A percentile compares a stretch with the other conserved stretches of the same genome.
phyloP scores from a whole-genome alignment of 2,329 filamentous ascomycete genomes.

The Phyllosticta citriasiana region DNA sequence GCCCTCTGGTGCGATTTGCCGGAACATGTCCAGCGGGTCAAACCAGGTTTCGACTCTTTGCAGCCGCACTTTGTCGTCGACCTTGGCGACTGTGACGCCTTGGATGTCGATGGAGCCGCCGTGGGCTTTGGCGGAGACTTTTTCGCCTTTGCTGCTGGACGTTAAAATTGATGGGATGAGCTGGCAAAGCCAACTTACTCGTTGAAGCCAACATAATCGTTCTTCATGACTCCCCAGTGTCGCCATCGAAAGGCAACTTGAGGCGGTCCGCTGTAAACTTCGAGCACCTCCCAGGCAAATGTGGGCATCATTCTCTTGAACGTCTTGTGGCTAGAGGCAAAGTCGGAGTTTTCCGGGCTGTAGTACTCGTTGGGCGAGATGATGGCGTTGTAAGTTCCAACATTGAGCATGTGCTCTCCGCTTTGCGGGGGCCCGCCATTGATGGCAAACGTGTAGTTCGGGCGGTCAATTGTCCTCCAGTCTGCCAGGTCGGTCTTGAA shows the following conservation, averaged over 20 bases:
- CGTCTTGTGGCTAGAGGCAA: slow-evolving; percentile 55
- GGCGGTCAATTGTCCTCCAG: slow-evolving; percentile 55
- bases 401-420: slow-evolving; percentile 54
- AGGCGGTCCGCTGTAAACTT: slow-evolving; percentile 57
- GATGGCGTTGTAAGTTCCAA: slow-evolving; percentile 61
- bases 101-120: slow-evolving; percentile 53
- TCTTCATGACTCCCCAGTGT: slow-evolving; percentile 59
- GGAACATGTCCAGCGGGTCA: slow-evolving; percentile 57
- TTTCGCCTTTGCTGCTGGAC: slow-evolving; percentile 46
- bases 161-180: neutral
- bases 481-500: slow-evolving; percentile 53
- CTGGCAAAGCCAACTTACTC: slow-evolving; percentile 36
- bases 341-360: slow-evolving; percentile 50
- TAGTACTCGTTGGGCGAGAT: slow-evolving; percentile 56
- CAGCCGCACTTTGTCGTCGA: slow-evolving; percentile 51
- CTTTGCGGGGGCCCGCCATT: slow-evolving; percentile 49
- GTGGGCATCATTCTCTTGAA: slow-evolving; percentile 66
- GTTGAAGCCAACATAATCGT: slow-evolving; percentile 55
- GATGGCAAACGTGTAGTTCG: slow-evolving; percentile 53
- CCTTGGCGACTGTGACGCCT: slow-evolving; percentile 51
- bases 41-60: slow-evolving; percentile 54
- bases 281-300: slow-evolving; percentile 61
- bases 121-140: slow-evolving; percentile 52
- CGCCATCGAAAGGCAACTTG: slow-evolving; percentile 55
- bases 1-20: slow-evolving; percentile 48